Evolutionary conservation across 2,329 filamentous ascomycete genomes (phyloP), one percentile per base, ranked within the genome.

Genomic region (Cladosporium sp.): DNA sequence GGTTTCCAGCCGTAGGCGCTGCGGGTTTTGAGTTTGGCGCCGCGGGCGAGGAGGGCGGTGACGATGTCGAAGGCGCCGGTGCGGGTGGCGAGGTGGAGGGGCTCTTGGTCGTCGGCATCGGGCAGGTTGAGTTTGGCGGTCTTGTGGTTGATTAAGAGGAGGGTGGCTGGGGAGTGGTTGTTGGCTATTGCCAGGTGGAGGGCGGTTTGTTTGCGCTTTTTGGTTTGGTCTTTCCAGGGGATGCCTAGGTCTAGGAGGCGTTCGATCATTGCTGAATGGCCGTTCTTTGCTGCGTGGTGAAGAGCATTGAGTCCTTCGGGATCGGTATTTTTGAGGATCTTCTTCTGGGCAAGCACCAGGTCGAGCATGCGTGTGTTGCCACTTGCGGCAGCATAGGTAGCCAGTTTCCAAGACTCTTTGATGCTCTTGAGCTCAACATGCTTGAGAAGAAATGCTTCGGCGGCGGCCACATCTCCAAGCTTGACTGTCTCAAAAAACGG

Each of bases 1-100:
- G 69, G 67, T 48, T 66, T 68, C 67, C 67, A 70, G 26, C 69
- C 69, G 60, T 66, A 70, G 18, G 65, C 65, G 61, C 63, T 70
- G 6, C 53, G 26, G 14, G 49, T 48, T 18, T 65, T 65, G 2
- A 69, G 54, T 39, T 64, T 66, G 2, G 69, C 69, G 21, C 68
- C 69, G 13, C 58, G 21, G 23, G 67, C 67, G 8, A 70, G 14
- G 23, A 70, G 64, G 2, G 64, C 23, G 25, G 62, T 39, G 3
- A 62, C 62, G 25, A 70, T 34, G 26, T 61, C 61, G 46, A 65
- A 21, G 51, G 70, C 65, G 11, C 69, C 69, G 8, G 61, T 62
- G n/a, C 69, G 67, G 10, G 65, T 54, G 14, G 68, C 69, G 59
- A 68, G 67, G 62, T 70, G 69, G 23, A 70, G 59, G 21, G 69